Percentiles rank a stretch among this genome's conserved stretches.
These are phyloP conservation scores for Fagopyrum homotropicum DNA, from an alignment of 148 eudicot genomes.

Conservation along the genomic window DNA sequence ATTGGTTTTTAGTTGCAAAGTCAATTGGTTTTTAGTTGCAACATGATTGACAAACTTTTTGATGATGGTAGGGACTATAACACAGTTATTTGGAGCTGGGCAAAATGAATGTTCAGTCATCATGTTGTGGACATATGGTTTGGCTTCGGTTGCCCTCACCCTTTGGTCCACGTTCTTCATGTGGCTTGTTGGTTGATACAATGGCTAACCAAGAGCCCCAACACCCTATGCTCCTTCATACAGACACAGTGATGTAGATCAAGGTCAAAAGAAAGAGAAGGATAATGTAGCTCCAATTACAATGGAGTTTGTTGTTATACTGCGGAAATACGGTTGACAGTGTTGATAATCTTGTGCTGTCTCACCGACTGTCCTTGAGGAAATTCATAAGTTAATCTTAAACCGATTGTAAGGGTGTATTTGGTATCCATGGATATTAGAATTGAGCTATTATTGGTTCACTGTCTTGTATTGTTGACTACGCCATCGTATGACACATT, in stretches of 20 bases:
- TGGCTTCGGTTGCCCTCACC: slow-evolving; percentile 30
- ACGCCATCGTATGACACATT: too few relatives aligned
- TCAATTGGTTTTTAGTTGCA: not conserved
- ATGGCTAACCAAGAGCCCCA: not conserved
- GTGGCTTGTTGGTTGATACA: slow-evolving; percentile 22
- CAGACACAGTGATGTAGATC: not conserved
- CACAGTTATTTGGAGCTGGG: slow-evolving; percentile 36
- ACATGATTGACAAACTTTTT: not conserved
- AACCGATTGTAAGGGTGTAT: too few relatives aligned
- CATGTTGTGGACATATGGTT: slow-evolving; percentile 29
- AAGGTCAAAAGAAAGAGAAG: not conserved
- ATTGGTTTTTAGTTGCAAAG: not conserved
- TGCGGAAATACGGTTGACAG: too few relatives aligned
- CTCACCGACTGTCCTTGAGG: too few relatives aligned
- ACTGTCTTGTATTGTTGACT: too few relatives aligned
- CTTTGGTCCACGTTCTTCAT: slow-evolving; percentile 34
- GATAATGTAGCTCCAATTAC: not conserved
- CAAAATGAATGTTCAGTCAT: slow-evolving; percentile 36
- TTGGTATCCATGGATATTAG: too few relatives aligned
- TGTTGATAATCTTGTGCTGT: too few relatives aligned
- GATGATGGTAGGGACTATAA: slow-evolving; percentile 28
- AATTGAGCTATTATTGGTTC: too few relatives aligned
- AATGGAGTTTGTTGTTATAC: too few relatives aligned
- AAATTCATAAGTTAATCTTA: too few relatives aligned
- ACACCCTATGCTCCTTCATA: not conserved